phyloP scores from a whole-genome alignment of 2,329 filamentous ascomycete species.

The Trematosphaeria pertusa region DNA sequence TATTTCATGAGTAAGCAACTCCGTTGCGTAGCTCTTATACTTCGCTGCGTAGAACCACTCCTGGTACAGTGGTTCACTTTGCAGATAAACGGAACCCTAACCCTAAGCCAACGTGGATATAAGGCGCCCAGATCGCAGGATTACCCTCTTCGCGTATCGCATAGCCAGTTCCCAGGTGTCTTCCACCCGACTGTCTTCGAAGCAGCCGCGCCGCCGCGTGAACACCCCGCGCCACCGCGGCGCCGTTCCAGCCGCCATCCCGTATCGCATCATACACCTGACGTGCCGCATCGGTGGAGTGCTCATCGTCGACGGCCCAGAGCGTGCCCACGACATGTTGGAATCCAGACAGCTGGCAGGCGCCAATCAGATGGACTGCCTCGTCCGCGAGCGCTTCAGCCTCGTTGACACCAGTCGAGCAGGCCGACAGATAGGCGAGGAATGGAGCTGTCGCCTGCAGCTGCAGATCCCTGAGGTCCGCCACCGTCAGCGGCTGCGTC shows the following conservation, averaged over 20 bases:
- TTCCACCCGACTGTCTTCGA: too few relatives aligned
- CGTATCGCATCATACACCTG: slow-evolving; percentile 26
- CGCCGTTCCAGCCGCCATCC: slow-evolving; percentile 6
- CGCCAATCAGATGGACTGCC: slow-evolving; percentile 46
- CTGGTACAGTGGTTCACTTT: too few relatives aligned
- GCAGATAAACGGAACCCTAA: too few relatives aligned
- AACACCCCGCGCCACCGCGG: slow-evolving; percentile 5
- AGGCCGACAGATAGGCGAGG: slow-evolving; percentile 19
- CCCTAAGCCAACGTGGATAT: too few relatives aligned
- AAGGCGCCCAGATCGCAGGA: too few relatives aligned
- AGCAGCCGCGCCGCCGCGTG: too few relatives aligned
- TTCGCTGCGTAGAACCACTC: too few relatives aligned
- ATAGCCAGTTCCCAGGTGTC: too few relatives aligned
- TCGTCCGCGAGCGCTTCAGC: slow-evolving; percentile 43
- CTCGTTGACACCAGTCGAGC: slow-evolving; percentile 23
- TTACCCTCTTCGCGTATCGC: too few relatives aligned
- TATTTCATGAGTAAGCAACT: too few relatives aligned
- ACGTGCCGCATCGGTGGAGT: slow-evolving; percentile 39
- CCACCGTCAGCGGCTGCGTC: slow-evolving; percentile 27
- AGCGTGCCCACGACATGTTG: slow-evolving; percentile 48
- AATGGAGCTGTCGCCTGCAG: slow-evolving; percentile 2
- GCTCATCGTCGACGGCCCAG: slow-evolving; percentile 47
- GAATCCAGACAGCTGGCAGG: slow-evolving; percentile 38
- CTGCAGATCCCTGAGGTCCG: slow-evolving; percentile 8
- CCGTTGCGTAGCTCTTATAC: too few relatives aligned